phyloP scores from a whole-genome alignment of 2,329 filamentous ascomycete species.

The Ophiostoma pallidulum region DNA sequence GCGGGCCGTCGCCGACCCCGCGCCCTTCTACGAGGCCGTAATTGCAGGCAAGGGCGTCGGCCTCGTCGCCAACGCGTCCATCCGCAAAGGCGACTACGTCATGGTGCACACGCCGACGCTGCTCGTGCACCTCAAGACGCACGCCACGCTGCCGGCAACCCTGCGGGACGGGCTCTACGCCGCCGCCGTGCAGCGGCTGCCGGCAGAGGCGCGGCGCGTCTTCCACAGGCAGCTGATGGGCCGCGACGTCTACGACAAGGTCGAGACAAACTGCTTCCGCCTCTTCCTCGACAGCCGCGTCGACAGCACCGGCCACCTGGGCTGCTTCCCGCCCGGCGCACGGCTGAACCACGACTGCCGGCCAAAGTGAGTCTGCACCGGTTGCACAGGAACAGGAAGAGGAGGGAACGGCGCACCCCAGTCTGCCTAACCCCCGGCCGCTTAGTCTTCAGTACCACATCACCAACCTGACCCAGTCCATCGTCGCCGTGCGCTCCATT shows the following conservation, averaged over 20 bases:
- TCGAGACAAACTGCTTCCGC: constrained; percentile 29
- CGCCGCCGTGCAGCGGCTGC: constrained; percentile 22
- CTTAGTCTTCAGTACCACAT: constrained; percentile 25
- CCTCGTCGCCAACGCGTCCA: constrained; percentile 26
- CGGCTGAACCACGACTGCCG: constrained; percentile 32
- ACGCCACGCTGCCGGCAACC: too few relatives aligned
- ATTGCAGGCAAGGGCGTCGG: constrained; percentile 29
- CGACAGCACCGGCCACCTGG: constrained; percentile 23
- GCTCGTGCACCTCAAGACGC: constrained; percentile 21
- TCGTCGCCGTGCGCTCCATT: constrained; percentile 29
- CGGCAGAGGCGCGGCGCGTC: constrained; percentile 14
- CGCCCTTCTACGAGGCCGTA: constrained; percentile 22
- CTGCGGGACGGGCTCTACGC: constrained; percentile 24
- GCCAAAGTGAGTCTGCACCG: constrained; percentile 27
- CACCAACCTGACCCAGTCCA: constrained; percentile 27
- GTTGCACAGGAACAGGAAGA: too few relatives aligned
- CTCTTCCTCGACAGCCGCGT: constrained; percentile 23
- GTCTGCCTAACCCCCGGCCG: too few relatives aligned
- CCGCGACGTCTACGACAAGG: constrained; percentile 21
- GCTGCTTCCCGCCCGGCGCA: constrained; percentile 26
- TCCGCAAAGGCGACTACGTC: constrained; percentile 27
- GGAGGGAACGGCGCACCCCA: too few relatives aligned
- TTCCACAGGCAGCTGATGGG: constrained; percentile 26
- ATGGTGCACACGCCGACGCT: constrained; percentile 25
- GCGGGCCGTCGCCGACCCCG: neutral